A percentile compares a stretch with the other conserved stretches of the same genome.
phyloP scores from a whole-genome alignment of 495 filamentous ascomycete genomes.

The Glonium stellatum region DNA sequence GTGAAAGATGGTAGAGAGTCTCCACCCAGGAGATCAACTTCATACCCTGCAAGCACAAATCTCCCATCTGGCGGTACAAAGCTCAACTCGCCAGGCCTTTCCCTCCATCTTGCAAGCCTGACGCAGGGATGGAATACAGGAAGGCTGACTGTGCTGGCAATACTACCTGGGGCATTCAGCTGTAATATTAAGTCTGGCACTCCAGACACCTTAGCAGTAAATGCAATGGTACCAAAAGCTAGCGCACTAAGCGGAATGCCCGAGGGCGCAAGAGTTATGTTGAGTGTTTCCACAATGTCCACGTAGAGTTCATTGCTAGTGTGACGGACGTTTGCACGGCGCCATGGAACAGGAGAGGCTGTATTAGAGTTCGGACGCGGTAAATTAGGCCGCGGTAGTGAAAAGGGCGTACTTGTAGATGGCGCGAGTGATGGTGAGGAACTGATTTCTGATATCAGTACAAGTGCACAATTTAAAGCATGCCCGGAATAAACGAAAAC shows the following conservation, averaged over 20 bases:
- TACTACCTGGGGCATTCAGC: slow-evolving; percentile 62
- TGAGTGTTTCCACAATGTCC: slow-evolving; percentile 85
- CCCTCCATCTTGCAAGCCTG: slow-evolving; percentile 73
- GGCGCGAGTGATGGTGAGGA: slow-evolving; percentile 39
- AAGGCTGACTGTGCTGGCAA: slow-evolving; percentile 69
- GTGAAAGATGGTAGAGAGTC: slow-evolving; percentile 23
- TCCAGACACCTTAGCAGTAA: slow-evolving; percentile 90
- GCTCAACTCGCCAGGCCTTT: slow-evolving; percentile 79
- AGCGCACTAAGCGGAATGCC: slow-evolving; percentile 79
- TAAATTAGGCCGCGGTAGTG: slow-evolving; percentile 9
- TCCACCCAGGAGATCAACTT: slow-evolving; percentile 71
- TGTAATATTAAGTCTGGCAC: slow-evolving; percentile 82
- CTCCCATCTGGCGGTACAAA: slow-evolving; percentile 93
- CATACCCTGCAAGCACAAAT: slow-evolving; percentile 92
- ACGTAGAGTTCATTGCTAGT: slow-evolving; percentile 97
- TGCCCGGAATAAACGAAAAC: background rate
- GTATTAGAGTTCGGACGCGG: slow-evolving; percentile 34
- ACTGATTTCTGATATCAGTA: slow-evolving; percentile 11
- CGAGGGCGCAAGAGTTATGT: slow-evolving; percentile 81
- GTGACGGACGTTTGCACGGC: slow-evolving; percentile 84
- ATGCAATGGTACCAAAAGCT: slow-evolving; percentile 87
- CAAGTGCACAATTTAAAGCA: background rate
- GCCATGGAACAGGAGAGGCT: slow-evolving; percentile 64
- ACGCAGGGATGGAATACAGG: slow-evolving; percentile 98
- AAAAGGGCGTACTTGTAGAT: slow-evolving; percentile 19